Evolutionary conservation across 257 asterid genomes (phyloP), one percentile per base, ranked within the genome.

Genomic region (Fraxinus excelsior): DNA sequence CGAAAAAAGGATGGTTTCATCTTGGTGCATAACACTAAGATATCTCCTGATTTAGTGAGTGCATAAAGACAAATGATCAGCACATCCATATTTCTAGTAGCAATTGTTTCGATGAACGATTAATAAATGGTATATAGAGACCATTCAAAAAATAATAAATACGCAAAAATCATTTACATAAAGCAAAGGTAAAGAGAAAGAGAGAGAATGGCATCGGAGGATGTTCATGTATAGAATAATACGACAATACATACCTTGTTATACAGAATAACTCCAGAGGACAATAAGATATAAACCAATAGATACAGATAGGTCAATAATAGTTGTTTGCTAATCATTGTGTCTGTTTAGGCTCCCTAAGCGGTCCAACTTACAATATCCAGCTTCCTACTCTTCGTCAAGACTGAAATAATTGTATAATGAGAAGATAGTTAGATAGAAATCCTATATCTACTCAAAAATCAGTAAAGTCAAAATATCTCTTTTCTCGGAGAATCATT

Each of bases 191-290:
- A 40, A 40, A 28, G 29, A 51, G 25, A 34, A 25, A 79, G 68
- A 42, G 44, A 79, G 62, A 26, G 70, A 19, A 18, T 25, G n/a
- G 31, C 76, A 82, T 46, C 38, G 21, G 31, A 14, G 10, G 25
- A 5, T 60, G 72, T 66, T 42, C 49, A 7, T 40, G 12, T 37
- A 4, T 28, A 76, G 49, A 44, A 11, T 32, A 23, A 34, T 68
- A 31, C 31, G 44, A 49, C 65, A 44, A 73, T 37, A 28, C 84
- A 49, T 84, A 92, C 99, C 97, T 94, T 94, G 90, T 94, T 94
- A 84, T 91, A 92, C 72, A 94, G 88, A 79, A 94, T 92, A 78
- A 94, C 97, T 79, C 95, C 99, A 0, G 99, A 92, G 18, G 97
- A 94, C 74, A 94, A 91, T 78, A 89, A 25, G 81, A 94, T 89